phyloP scores from a whole-genome alignment of 805 yeast species.

The Ogataea philodendri region DNA sequence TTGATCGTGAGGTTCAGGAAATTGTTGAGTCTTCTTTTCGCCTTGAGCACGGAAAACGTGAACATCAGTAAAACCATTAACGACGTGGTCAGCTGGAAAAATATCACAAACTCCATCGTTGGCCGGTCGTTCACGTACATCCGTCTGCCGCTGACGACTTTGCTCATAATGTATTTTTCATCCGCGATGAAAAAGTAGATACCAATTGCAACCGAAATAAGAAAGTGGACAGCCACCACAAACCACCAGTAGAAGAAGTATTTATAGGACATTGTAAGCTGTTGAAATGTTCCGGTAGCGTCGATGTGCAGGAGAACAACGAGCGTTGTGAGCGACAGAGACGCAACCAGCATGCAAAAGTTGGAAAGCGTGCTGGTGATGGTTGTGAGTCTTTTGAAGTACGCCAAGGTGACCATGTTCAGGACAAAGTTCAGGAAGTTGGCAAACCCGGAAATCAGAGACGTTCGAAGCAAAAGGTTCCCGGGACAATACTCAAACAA shows the following conservation, averaged over 20 bases:
- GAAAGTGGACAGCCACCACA: slow-evolving; percentile 13
- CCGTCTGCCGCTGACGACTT: slow-evolving; percentile 6
- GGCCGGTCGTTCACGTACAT: slow-evolving; percentile 9
- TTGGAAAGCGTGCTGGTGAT: slow-evolving; percentile 10
- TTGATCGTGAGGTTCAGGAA: slow-evolving; percentile 9
- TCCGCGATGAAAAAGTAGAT: slow-evolving; percentile 9
- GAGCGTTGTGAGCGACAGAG: slow-evolving; percentile 12
- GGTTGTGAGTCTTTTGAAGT: slow-evolving; percentile 11
- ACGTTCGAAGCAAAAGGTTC: slow-evolving; percentile 11
- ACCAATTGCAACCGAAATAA: slow-evolving; percentile 8
- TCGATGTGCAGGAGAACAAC: slow-evolving; percentile 11
- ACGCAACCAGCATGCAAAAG: slow-evolving; percentile 10
- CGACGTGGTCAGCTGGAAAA: slow-evolving; percentile 13
- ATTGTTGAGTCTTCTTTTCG: slow-evolving; percentile 13
- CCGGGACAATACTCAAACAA: slow-evolving; percentile 17
- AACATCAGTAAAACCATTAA: slow-evolving; percentile 10
- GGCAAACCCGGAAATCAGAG: slow-evolving; percentile 14
- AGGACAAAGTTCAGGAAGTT: slow-evolving; percentile 15
- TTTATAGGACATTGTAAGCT: slow-evolving; percentile 14
- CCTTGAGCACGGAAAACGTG: slow-evolving; percentile 12
- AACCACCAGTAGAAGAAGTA: slow-evolving; percentile 20
- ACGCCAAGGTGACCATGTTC: slow-evolving; percentile 13
- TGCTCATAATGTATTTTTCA: slow-evolving; percentile 10
- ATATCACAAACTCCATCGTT: slow-evolving; percentile 16
- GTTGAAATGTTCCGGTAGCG: slow-evolving; percentile 13